phyloP scores from a whole-genome alignment of 768 basidiomycete genomes.

The Trametes elegans region DNA sequence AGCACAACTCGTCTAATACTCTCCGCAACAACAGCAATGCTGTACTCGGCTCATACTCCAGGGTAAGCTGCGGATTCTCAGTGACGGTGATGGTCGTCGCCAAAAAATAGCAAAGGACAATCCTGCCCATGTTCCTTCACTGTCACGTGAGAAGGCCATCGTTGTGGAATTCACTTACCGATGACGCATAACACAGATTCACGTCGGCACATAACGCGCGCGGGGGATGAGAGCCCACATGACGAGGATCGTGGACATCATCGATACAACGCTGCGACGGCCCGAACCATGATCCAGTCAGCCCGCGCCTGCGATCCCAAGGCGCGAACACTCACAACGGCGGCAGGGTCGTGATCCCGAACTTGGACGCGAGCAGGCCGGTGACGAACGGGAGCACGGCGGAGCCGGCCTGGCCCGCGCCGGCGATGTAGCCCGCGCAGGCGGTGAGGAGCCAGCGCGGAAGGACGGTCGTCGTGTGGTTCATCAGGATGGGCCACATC shows the following conservation, averaged over 20 bases:
- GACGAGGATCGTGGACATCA: conserved; percentile 57
- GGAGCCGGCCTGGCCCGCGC: conserved; percentile 62
- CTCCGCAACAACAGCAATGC: no score
- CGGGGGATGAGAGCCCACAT: conserved; percentile 53
- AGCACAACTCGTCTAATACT: no score
- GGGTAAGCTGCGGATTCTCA: no score
- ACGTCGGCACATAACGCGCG: conserved; percentile 13
- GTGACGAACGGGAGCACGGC: conserved; percentile 73
- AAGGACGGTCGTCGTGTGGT: conserved; percentile 61
- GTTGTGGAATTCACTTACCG: no score
- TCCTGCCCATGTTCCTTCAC: no score
- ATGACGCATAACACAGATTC: neutral
- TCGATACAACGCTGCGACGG: conserved; percentile 45
- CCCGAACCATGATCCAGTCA: neutral
- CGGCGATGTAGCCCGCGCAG: conserved; percentile 40
- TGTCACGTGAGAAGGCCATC: no score
- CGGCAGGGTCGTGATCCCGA: conserved; percentile 58
- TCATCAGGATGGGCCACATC: conserved; percentile 61
- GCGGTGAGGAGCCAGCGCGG: conserved; percentile 68
- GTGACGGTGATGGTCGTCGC: no score
- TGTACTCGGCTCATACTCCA: no score
- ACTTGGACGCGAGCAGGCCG: conserved; percentile 62
- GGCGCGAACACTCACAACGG: conserved; percentile 48
- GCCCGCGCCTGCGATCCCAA: neutral
- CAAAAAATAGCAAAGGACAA: no score